phyloP scores from a whole-genome alignment of 768 basidiomycete species.

The Trametes gibbosa region DNA sequence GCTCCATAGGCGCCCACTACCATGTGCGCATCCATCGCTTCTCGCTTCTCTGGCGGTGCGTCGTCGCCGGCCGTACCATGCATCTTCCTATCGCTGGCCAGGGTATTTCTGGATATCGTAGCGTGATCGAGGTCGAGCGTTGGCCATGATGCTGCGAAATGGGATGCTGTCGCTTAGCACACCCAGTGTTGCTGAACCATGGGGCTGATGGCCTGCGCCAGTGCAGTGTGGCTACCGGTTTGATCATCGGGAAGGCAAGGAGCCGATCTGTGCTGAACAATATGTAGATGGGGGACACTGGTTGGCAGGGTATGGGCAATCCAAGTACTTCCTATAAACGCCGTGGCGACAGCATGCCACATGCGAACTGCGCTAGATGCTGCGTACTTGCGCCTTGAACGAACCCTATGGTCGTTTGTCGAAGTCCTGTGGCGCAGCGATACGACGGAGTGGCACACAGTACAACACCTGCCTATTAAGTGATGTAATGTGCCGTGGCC shows the following conservation, averaged over 20 bases:
- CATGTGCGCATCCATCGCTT: slow-evolving; percentile 5
- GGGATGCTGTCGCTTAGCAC: too few relatives aligned
- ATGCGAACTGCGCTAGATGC: not conserved
- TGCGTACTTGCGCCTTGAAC: not conserved
- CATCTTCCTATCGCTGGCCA: not conserved
- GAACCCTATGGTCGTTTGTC: not conserved
- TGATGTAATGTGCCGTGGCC: too few relatives aligned
- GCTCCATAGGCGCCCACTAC: not conserved
- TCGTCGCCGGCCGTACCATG: slow-evolving; percentile 1
- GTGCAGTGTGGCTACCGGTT: too few relatives aligned
- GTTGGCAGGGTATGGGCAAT: not conserved
- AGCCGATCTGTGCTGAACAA: too few relatives aligned
- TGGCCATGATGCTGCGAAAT: not conserved
- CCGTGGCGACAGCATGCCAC: not conserved
- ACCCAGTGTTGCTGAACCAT: too few relatives aligned
- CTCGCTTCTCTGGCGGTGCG: slow-evolving; percentile 5
- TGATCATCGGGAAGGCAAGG: too few relatives aligned
- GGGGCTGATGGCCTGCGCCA: too few relatives aligned
- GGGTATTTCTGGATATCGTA: not conserved
- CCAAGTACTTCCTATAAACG: not conserved
- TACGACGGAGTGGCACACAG: too few relatives aligned
- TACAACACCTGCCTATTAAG: too few relatives aligned
- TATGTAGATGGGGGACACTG: too few relatives aligned
- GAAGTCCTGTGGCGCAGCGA: not conserved
- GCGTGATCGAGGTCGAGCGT: not conserved